These are phyloP conservation scores for Penicillium sp. DNA, from an alignment of 2,329 filamentous ascomycete genomes.

Conservation along the genomic window DNA sequence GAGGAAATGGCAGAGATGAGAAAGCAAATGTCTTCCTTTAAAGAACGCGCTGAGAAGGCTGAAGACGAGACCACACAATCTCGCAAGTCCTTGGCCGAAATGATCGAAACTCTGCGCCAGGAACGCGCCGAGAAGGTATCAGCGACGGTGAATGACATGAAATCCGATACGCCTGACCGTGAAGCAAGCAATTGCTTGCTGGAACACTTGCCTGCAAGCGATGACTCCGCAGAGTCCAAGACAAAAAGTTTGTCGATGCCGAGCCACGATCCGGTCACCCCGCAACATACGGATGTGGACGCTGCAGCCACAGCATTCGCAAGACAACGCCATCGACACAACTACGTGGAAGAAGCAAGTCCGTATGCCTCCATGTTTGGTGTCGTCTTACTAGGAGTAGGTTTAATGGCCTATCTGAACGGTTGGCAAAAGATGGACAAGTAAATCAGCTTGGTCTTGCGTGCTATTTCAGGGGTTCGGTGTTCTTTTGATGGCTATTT, in stretches of 20 bases:
- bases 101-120: constrained; percentile 77
- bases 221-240: constrained; percentile 12
- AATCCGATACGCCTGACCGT: constrained; percentile 14
- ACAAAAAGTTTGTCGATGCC: constrained; percentile 17
- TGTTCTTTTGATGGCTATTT: constrained; percentile 16
- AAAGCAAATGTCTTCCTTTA: constrained; percentile 75
- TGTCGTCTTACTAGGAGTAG: constrained; percentile 77
- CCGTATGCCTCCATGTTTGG: constrained; percentile 81
- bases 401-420: constrained; percentile 83
- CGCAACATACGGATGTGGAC: constrained; percentile 43
- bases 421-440: constrained; percentile 67
- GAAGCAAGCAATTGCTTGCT: constrained; percentile 10
- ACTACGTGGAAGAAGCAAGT: constrained; percentile 55
- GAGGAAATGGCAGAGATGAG: constrained; percentile 78
- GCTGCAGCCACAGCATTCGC: constrained; percentile 43
- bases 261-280: constrained; percentile 52
- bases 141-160: constrained; percentile 38
- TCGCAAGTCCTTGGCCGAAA: constrained; percentile 75
- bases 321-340: constrained; percentile 37
- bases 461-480: constrained; percentile 20
- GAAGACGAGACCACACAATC: constrained; percentile 73
- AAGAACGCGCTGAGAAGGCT: constrained; percentile 72
- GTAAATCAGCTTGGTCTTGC: constrained; percentile 27
- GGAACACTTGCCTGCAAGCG: neutral
- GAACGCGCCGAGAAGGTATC: constrained; percentile 58